These are phyloP conservation scores for Mycena citricolor DNA, from an alignment of 1,284 basidiomycete genomes.

Conservation along the genomic window DNA sequence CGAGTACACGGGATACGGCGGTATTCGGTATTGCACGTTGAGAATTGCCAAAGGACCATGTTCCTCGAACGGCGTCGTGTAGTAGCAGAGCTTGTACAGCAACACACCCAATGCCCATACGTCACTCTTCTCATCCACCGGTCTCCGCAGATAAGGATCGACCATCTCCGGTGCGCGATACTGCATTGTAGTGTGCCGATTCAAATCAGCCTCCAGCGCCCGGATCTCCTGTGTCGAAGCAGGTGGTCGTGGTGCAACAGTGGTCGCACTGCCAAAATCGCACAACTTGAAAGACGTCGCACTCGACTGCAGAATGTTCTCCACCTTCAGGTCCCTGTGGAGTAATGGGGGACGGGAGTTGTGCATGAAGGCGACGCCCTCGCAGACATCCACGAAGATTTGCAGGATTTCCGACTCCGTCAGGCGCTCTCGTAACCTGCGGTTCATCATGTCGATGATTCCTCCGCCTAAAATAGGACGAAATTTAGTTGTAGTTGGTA, in stretches of 20 bases:
- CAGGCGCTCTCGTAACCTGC: constrained; percentile 88
- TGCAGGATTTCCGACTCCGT: constrained; percentile 95
- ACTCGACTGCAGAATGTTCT: constrained; percentile 90
- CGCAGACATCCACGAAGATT: constrained; percentile 95
- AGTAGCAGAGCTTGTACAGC: constrained; percentile 94
- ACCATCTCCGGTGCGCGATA: constrained; percentile 99
- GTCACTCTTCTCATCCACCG: constrained; percentile 93
- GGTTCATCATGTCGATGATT: constrained; percentile 99
- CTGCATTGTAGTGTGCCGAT: constrained; percentile 92
- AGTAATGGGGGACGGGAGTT: constrained; percentile 86
- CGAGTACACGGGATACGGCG: constrained; percentile 92
- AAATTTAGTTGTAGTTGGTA: constrained; percentile 3
- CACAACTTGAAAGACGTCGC: constrained; percentile 89
- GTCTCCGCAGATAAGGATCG: constrained; percentile 81
- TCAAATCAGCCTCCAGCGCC: constrained; percentile 87
- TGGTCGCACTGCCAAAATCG: constrained; percentile 94
- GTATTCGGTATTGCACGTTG: constrained; percentile 94
- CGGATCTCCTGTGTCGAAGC: constrained; percentile 80
- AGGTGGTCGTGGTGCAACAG: constrained; percentile 69
- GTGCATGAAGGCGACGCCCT: constrained; percentile 95
- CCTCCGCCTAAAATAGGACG: constrained; percentile 70
- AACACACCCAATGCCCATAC: constrained; percentile 96
- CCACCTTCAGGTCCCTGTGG: constrained; percentile 98
- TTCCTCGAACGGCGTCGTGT: constrained; percentile 98
- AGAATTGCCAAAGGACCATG: constrained; percentile 95